Conservation (phyloP, 805 yeast species). For the Hanseniaspora clermontiae region DNA sequence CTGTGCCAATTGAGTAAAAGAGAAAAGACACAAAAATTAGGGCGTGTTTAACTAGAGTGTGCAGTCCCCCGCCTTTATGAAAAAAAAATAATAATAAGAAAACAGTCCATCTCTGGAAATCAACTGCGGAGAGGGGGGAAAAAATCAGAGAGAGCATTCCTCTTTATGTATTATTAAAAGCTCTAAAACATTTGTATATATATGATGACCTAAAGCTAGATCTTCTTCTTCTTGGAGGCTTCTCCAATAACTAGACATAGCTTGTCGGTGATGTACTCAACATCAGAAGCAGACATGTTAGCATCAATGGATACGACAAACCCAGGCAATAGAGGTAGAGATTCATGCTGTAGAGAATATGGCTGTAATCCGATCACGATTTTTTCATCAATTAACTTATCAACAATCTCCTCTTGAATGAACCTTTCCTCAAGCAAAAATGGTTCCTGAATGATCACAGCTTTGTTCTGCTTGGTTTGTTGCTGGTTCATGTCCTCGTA, state of each 20-base stretch:
- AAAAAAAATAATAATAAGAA: too few relatives aligned
- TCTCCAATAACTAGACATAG: constrained; percentile 2
- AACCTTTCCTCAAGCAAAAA: constrained; percentile 42
- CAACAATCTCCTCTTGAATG: constrained; percentile 55
- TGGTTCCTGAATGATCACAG: constrained; percentile 27
- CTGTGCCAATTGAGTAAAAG: too few relatives aligned
- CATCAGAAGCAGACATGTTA: constrained; percentile 35
- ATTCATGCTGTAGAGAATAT: constrained; percentile 57
- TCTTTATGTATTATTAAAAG: too few relatives aligned
- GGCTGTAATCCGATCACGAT: constrained; percentile 56
- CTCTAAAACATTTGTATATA: too few relatives aligned
- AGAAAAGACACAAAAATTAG: too few relatives aligned
- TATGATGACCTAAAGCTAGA: background rate
- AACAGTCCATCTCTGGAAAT: too few relatives aligned
- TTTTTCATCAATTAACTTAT: constrained; percentile 36
- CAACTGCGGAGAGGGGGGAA: too few relatives aligned
- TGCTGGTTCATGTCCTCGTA: constrained; percentile 20
- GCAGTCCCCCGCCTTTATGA: too few relatives aligned
- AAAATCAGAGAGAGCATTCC: too few relatives aligned
- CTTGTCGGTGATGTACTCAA: constrained; percentile 12
- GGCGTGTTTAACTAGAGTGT: too few relatives aligned
- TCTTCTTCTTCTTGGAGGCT: constrained; percentile 7
- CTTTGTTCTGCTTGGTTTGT: constrained; percentile 25
- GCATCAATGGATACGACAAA: constrained; percentile 40
- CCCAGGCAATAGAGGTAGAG: constrained; percentile 54